Evolutionary conservation across 345 rosid genomes (phyloP).

Genomic region (Citrus hindsii): DNA sequence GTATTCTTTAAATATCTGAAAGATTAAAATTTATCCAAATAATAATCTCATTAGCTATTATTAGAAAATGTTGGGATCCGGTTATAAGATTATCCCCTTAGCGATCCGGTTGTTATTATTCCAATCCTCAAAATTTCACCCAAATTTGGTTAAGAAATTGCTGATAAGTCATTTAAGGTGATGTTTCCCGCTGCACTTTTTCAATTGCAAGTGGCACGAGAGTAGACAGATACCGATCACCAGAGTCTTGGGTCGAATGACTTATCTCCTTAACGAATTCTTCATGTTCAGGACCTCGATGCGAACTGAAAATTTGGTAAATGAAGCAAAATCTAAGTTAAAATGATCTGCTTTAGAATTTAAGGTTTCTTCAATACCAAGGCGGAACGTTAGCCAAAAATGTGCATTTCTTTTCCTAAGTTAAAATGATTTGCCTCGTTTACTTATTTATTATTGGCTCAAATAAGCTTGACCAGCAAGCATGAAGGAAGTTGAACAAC

Average conservation of each 20-base stretch:
- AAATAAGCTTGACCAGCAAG: not conserved
- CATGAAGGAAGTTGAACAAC: conserved; percentile 28
- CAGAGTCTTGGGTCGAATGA: not conserved
- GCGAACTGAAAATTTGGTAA: conserved; percentile 2
- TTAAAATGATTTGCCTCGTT: not conserved
- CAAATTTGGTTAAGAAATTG: not conserved
- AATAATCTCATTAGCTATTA: not conserved
- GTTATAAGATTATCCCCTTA: no score
- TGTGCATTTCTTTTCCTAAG: not conserved
- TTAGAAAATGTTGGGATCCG: no score
- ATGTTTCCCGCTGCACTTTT: not conserved
- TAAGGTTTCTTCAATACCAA: no score
- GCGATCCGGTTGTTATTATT: not conserved
- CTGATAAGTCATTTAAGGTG: not conserved
- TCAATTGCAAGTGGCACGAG: conserved; percentile 12
- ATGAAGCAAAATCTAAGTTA: no score
- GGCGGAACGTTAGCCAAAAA: not conserved
- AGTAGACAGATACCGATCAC: not conserved
- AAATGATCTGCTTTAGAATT: no score
- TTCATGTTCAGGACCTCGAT: not conserved
- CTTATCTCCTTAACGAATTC: not conserved
- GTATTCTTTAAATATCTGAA: not conserved
- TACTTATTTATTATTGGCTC: no score
- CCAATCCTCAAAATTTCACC: not conserved
- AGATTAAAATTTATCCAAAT: not conserved